These are phyloP conservation scores for Leccinum variicolor DNA, from an alignment of 768 basidiomycete species.

Conservation along the genomic window DNA sequence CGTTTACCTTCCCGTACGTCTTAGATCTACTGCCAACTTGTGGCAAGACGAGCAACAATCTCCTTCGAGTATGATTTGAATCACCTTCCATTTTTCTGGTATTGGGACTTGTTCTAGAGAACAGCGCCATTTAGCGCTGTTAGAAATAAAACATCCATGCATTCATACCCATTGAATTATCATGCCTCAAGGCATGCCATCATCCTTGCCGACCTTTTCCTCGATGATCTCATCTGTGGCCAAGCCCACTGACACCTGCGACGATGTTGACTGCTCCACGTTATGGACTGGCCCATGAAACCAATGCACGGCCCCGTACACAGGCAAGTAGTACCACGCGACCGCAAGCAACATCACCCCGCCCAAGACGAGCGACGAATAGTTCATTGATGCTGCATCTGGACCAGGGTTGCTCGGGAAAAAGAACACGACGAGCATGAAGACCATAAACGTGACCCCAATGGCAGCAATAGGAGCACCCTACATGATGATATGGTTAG, in stretches of 20 bases:
- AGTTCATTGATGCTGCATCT: slow-evolving; percentile 57
- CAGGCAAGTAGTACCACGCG: slow-evolving; percentile 63
- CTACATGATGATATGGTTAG: slow-evolving; percentile 25
- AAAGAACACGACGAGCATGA: slow-evolving; percentile 57
- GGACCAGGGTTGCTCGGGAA: slow-evolving; percentile 56
- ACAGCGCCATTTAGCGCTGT: no score
- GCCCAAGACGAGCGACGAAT: slow-evolving; percentile 61
- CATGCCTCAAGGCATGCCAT: background rate
- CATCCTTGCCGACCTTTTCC: background rate
- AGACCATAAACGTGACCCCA: slow-evolving; percentile 60
- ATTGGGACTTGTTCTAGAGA: no score
- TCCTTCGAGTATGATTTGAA: no score
- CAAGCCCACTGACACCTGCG: background rate
- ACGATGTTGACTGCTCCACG: slow-evolving; percentile 24
- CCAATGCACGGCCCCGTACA: slow-evolving; percentile 67
- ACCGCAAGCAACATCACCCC: slow-evolving; percentile 54
- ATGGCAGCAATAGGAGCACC: slow-evolving; percentile 50
- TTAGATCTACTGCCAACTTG: background rate
- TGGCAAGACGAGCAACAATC: no score
- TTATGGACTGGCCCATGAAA: slow-evolving; percentile 58
- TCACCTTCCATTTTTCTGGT: no score
- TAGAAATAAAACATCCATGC: no score
- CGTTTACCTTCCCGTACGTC: no score
- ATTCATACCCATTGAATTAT: no score
- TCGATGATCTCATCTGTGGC: background rate